Conservation (phyloP, 768 basidiomycete species). For the Amanita fuliginea region DNA sequence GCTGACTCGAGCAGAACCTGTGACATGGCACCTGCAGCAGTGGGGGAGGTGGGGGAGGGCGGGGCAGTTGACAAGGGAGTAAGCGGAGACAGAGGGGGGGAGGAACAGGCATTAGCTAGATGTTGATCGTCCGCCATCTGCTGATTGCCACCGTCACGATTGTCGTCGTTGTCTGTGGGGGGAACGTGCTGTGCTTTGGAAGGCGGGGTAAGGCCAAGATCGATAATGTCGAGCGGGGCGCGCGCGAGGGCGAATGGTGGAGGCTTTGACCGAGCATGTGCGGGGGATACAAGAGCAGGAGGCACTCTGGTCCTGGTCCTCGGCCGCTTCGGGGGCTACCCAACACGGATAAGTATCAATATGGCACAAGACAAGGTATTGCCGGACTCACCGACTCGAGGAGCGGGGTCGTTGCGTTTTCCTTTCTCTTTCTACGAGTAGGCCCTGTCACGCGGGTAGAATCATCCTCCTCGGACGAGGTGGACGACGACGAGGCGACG, state of each 20-base stretch:
- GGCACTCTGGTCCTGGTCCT: background rate
- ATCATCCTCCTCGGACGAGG: conserved; percentile 3
- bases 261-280: background rate
- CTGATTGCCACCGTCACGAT: background rate
- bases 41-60: conserved; percentile 4
- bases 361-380: background rate
- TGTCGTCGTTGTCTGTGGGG: background rate
- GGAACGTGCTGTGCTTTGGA: background rate
- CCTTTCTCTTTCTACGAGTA: conserved; percentile 3
- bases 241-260: conserved; percentile 1
- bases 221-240: conserved; percentile 2
- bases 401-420: background rate
- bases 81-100: background rate
- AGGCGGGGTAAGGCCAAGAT: background rate
- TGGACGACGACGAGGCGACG: background rate
- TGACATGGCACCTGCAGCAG: background rate
- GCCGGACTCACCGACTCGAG: background rate
- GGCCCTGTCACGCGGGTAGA: background rate
- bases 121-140: background rate
- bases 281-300: background rate
- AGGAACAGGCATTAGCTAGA: background rate
- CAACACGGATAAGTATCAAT: background rate
- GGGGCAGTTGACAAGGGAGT: conserved; percentile 2
- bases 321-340: conserved; percentile 1
- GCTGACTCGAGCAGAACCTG: background rate